Base-by-base conservation (phyloP, 495 filamentous ascomycete species). In the Xylaria curta region DNA sequence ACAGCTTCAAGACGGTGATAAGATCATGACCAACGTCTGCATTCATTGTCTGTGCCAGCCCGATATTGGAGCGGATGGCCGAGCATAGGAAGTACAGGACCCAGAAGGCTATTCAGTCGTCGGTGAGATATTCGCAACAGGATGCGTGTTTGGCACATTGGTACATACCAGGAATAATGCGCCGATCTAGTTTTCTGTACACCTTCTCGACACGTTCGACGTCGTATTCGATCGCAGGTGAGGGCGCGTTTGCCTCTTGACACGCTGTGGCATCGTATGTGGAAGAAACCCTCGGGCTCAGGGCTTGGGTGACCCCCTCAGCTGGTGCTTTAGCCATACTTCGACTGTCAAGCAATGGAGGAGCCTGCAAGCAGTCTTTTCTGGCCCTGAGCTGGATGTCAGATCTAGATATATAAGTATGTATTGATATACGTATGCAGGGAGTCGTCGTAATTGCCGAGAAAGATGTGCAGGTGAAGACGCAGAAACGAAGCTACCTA, bases 41-140 rank as follows among this genome's bases (percentile, higher is more conserved):
- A 79, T 97, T 97, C 94, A 97, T 97, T 3, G 95, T 97, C 80
- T 97, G 92, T 38, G 94, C 92, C 73, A 97, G 87, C 24, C 93
- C 93, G 73, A 97, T 91, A 85, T 97, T 97, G 73, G 93, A 95
- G 58, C 94, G 91, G 77, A 97, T 94, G 66, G 94, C 93, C 1
- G 95, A 96, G 85, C 92, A 93, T 70, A 97, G 86, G 79, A 97
- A 97, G 82, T 97, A 97, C 9, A 97, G 86, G n/a, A 91, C 81
- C 94, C 94, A 97, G 80, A 97, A 94, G 47, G 94, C 93, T 77
- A 53, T 36, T 60, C n/a, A 66, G 54, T 60, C 6, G 51, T 73
- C 44, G 73, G 74, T 66, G 72, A 62, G 21, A 69, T 42, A 51
- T 24, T 28, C 26, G 59, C n/a, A 13, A 36, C 28, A 15, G 24